phyloP scores from a whole-genome alignment of 2,329 filamentous ascomycete genomes.

The Ophioceras dolichostomum region DNA sequence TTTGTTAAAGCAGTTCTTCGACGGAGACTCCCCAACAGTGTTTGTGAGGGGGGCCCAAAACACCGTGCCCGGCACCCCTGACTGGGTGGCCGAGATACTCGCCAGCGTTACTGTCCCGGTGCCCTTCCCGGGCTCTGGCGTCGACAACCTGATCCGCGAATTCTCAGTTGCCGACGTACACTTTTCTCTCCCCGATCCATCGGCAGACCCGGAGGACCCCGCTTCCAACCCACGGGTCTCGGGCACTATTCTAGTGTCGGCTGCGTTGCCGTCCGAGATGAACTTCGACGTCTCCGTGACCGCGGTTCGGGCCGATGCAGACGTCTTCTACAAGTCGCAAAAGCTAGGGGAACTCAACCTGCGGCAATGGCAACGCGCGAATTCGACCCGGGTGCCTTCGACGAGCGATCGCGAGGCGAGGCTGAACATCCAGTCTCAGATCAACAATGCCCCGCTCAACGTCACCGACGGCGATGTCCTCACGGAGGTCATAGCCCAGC shows the following conservation, averaged over 20 bases:
- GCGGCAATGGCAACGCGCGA: conserved; percentile 70
- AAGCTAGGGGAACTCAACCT: conserved; percentile 76
- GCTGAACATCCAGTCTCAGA: conserved; percentile 62
- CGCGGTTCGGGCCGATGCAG: conserved; percentile 61
- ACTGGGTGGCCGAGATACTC: conserved; percentile 72
- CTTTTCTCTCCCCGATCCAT: conserved; percentile 72
- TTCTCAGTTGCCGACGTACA: conserved; percentile 79
- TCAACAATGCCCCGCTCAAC: conserved; percentile 68
- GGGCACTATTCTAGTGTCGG: conserved; percentile 67
- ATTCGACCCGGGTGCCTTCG: conserved; percentile 57
- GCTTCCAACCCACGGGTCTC: conserved; percentile 68
- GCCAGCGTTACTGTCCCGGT: conserved; percentile 74
- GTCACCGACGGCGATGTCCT: conserved; percentile 75
- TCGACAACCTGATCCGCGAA: conserved; percentile 75
- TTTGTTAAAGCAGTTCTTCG: conserved; percentile 69
- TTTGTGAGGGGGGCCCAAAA: conserved; percentile 71
- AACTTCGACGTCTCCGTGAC: conserved; percentile 74
- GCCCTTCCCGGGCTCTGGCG: conserved; percentile 68
- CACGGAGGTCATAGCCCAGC: conserved; percentile 63
- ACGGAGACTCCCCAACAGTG: conserved; percentile 64
- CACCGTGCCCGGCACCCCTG: conserved; percentile 55
- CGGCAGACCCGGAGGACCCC: conserved; percentile 63
- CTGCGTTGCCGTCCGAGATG: conserved; percentile 72
- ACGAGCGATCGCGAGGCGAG: conserved; percentile 43
- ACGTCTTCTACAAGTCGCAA: conserved; percentile 66